Conservation (phyloP, 1,284 basidiomycete species). For the Ceratobasidium papillatum region DNA sequence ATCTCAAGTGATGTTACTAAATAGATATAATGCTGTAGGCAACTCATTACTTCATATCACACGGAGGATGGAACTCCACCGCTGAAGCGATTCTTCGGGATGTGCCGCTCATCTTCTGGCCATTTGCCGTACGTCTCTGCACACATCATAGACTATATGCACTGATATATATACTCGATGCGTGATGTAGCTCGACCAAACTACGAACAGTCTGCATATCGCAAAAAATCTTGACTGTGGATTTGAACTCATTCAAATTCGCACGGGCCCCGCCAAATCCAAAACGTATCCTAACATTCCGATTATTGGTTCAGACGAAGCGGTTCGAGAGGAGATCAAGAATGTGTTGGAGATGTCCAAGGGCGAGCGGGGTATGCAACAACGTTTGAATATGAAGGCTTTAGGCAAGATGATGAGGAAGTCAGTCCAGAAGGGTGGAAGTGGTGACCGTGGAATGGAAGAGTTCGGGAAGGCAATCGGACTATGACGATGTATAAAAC, state of each 20-base stretch:
- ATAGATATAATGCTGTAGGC: background rate
- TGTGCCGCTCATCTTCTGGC: slow-evolving; percentile 31
- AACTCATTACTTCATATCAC: slow-evolving; percentile 16
- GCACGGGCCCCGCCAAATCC: slow-evolving; percentile 25
- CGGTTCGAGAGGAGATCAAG: slow-evolving; percentile 13
- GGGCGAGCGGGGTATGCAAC: slow-evolving; percentile 10
- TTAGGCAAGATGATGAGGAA: background rate
- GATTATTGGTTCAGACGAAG: slow-evolving; percentile 30
- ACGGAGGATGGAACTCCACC: slow-evolving; percentile 9
- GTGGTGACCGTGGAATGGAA: slow-evolving; percentile 1
- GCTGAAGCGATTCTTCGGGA: slow-evolving; percentile 7
- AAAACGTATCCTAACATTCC: background rate
- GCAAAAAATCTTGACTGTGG: background rate
- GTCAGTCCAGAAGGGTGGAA: slow-evolving; percentile 8
- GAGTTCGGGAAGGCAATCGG: background rate
- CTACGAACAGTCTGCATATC: background rate
- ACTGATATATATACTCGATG: background rate
- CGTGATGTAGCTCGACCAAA: slow-evolving; percentile 1
- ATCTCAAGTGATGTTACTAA: background rate
- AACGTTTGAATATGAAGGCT: slow-evolving; percentile 15
- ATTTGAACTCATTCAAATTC: slow-evolving; percentile 40
- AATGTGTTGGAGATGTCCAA: background rate
- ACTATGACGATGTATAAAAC: background rate
- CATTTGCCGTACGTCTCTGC: background rate
- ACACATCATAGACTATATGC: background rate